phyloP scores from a whole-genome alignment of 2,329 filamentous ascomycete genomes.

The Blastomyces gilchristii region DNA sequence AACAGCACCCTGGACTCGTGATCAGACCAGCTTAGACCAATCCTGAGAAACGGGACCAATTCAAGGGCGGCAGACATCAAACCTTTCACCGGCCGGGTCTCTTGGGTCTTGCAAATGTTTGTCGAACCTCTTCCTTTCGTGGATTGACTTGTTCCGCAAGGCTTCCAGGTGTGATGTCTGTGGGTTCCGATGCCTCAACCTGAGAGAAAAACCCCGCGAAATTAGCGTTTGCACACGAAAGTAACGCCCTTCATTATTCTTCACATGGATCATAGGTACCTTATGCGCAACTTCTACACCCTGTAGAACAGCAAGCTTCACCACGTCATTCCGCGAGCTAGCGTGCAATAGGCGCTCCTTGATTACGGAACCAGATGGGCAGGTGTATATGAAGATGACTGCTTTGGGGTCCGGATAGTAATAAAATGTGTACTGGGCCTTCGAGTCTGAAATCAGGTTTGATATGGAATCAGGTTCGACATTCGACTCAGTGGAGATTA shows the following conservation, averaged over 20 bases:
- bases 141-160: conserved; percentile 46
- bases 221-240: neutral
- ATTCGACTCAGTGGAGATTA: conserved; percentile 38
- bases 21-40: neutral
- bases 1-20: neutral
- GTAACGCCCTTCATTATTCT: neutral
- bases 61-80: neutral
- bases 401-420: conserved; percentile 31
- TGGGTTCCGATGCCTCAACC: conserved; percentile 51
- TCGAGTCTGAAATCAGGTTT: conserved; percentile 39
- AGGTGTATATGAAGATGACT: conserved; percentile 55
- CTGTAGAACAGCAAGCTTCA: conserved; percentile 44
- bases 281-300: conserved; percentile 50
- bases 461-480: conserved; percentile 38
- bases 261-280: conserved; percentile 24
- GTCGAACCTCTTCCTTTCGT: conserved; percentile 38
- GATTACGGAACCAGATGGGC: conserved; percentile 50
- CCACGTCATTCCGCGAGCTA: conserved; percentile 45
- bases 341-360: conserved; percentile 59
- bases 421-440: conserved; percentile 54
- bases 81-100: conserved; percentile 44
- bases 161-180: conserved; percentile 45
- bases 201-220: conserved; percentile 19
- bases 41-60: neutral
- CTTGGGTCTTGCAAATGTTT: conserved; percentile 54